Base-by-base conservation (phyloP, 2,329 filamentous ascomycete genomes). In the Diplodia corticola region DNA sequence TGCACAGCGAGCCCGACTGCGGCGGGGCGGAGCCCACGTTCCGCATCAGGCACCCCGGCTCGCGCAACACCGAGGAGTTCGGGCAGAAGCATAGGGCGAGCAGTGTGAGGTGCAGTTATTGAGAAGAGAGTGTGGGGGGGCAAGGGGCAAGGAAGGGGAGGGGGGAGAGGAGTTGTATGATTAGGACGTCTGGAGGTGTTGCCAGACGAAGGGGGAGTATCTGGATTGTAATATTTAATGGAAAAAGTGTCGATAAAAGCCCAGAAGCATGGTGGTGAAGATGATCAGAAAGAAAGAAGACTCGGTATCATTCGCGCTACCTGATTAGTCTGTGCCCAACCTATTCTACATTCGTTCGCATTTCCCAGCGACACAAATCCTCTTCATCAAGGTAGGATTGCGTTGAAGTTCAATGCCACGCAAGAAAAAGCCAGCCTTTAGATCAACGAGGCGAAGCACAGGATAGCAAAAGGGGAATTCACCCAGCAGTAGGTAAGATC, bases 401-500 rank as follows among this genome's bases (percentile, higher is more conserved):
- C 7, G 9, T 12, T 50, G 2, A 15, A 28, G 24, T n/a, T n/a
- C 17, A 13, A 53, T 54, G 17, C 30, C 30, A 54, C 12, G 51
- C 17, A 28, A 26, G 46, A 10, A 12, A 35, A 35, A 35, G 51
- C 26, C 51, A 37, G 51, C 30, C 15, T 3, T 17, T 3, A 20
- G 22, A 13, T 12, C 33, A 35, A 35, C 6, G 17, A 37, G n/a
- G 20, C 17, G 20, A 44, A 44, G 17, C 40, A 44, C 17, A n/a
- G n/a, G 17, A 20, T 44, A 44, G 40, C 17, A 20, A 44, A 15
- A 22, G 28, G 22, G 48, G 5, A 50, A 26, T 24, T 26, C 26
- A 28, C 48, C 48, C 48, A 22, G 48, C 22, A 24, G 15, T 10
- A 26, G 40, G 59, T 30, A 63, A 63, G 59, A 63, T 63, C 59